Percentiles rank a stretch among this genome's conserved stretches.
phyloP scores from a whole-genome alignment of 805 yeast species.

The Metschnikowia lachancei region DNA sequence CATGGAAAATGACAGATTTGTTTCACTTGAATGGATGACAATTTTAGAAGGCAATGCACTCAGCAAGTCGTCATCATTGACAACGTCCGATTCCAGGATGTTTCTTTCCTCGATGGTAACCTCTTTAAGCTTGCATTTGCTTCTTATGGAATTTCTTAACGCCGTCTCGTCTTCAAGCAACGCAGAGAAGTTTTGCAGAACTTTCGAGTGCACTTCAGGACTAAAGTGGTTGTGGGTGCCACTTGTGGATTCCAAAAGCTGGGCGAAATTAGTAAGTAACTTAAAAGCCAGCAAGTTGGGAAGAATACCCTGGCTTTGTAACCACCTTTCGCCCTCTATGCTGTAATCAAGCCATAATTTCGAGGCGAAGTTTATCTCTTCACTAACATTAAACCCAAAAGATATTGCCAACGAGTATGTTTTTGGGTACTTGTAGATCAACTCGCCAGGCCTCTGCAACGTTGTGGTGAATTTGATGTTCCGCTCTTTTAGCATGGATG shows the following conservation, averaged over 20 bases:
- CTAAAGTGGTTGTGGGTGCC: slow-evolving; percentile 32
- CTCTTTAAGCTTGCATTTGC: slow-evolving; percentile 28
- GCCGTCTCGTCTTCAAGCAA: slow-evolving; percentile 44
- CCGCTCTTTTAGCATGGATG: slow-evolving; percentile 42
- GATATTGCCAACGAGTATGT: slow-evolving; percentile 51
- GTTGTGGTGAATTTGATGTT: slow-evolving; percentile 50
- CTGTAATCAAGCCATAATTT: slow-evolving; percentile 53
- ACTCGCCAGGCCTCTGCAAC: slow-evolving; percentile 62
- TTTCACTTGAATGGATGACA: slow-evolving; percentile 31
- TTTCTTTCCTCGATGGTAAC: slow-evolving; percentile 32
- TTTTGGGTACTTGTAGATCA: slow-evolving; percentile 55
- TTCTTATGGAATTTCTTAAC: slow-evolving; percentile 38
- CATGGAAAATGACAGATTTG: slow-evolving; percentile 34
- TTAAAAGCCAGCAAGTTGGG: slow-evolving; percentile 54
- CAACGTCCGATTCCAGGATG: slow-evolving; percentile 34
- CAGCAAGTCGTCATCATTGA: slow-evolving; percentile 53
- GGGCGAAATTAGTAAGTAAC: slow-evolving; percentile 47
- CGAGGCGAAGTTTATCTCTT: slow-evolving; percentile 57
- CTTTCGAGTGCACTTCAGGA: slow-evolving; percentile 31
- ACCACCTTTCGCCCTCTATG: slow-evolving; percentile 50
- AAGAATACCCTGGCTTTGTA: slow-evolving; percentile 43
- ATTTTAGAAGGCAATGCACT: slow-evolving; percentile 56
- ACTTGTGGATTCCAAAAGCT: slow-evolving; percentile 36
- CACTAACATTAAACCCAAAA: slow-evolving; percentile 55
- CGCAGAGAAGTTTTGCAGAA: slow-evolving; percentile 32